Conservation (phyloP, 2,329 filamentous ascomycete genomes). For the Aspergillus bombycis region DNA sequence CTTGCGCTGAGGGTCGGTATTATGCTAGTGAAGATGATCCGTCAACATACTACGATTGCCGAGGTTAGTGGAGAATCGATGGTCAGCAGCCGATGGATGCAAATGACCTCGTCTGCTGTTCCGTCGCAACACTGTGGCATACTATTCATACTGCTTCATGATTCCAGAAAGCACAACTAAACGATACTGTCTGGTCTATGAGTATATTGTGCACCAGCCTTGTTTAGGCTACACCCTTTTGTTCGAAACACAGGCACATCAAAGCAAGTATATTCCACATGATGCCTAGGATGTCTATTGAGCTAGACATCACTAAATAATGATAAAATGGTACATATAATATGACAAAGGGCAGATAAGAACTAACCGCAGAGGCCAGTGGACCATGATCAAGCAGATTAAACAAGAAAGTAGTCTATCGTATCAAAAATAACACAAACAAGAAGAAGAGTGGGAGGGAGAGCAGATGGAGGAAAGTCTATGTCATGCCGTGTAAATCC, state of each 20-base stretch:
- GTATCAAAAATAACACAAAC: constrained; percentile 25
- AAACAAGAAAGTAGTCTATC: constrained; percentile 23
- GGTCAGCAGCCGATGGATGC: background rate
- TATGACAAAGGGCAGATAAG: background rate
- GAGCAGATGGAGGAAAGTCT: constrained; percentile 10
- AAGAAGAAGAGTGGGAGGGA: constrained; percentile 20
- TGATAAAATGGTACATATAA: background rate
- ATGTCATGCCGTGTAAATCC: constrained; percentile 12
- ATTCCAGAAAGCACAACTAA: background rate
- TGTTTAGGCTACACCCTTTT: background rate
- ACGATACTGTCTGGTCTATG: background rate
- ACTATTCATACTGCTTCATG: background rate
- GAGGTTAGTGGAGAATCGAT: background rate
- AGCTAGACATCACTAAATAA: background rate
- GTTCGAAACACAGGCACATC: background rate
- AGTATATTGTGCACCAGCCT: background rate
- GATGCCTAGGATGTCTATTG: background rate
- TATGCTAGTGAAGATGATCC: background rate
- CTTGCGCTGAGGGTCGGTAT: background rate
- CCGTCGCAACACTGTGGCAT: background rate
- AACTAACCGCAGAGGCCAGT: background rate
- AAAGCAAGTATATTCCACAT: background rate
- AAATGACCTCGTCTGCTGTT: background rate
- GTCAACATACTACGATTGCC: background rate
- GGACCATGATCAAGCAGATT: background rate